Percentiles rank a stretch among this genome's conserved stretches.
These are phyloP conservation scores for Wickerhamia fluorescens DNA, from an alignment of 805 yeast genomes.

Conservation along the genomic window DNA sequence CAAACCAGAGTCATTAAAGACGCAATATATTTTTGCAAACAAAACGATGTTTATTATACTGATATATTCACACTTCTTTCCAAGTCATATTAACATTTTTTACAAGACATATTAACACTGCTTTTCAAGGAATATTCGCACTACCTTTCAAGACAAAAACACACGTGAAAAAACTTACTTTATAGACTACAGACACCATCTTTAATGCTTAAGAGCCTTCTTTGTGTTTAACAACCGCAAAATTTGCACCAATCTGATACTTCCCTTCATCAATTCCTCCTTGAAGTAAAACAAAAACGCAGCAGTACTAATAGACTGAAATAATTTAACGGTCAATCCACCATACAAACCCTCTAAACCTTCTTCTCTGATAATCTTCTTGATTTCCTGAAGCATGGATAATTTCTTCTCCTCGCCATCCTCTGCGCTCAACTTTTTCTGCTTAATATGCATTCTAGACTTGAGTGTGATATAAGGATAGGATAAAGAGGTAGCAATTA, in stretches of 20 bases:
- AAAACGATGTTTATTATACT: too few relatives aligned
- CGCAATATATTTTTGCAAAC: too few relatives aligned
- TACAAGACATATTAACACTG: too few relatives aligned
- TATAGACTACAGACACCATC: too few relatives aligned
- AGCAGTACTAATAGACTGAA: constrained; percentile 81
- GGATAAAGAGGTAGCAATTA: constrained; percentile 81
- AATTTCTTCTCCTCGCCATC: constrained; percentile 19
- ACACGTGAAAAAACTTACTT: too few relatives aligned
- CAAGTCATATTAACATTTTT: too few relatives aligned
- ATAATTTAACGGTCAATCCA: constrained; percentile 72
- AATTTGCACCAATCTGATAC: constrained; percentile 46
- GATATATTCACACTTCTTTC: too few relatives aligned
- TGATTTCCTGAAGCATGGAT: constrained; percentile 45
- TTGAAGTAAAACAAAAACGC: constrained; percentile 88
- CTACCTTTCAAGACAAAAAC: too few relatives aligned
- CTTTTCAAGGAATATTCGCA: too few relatives aligned
- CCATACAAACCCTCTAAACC: constrained; percentile 74
- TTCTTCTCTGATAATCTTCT: constrained; percentile 56
- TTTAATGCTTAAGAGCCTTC: too few relatives aligned
- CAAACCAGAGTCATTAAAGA: too few relatives aligned
- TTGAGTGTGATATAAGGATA: constrained; percentile 90
- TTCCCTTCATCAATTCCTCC: constrained; percentile 66
- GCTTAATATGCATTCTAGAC: constrained; percentile 74
- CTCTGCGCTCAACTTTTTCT: constrained; percentile 21
- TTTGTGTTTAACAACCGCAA: constrained; percentile 21